Base-by-base conservation (phyloP, 306 rosid genomes). In the Rosa chinensis region DNA sequence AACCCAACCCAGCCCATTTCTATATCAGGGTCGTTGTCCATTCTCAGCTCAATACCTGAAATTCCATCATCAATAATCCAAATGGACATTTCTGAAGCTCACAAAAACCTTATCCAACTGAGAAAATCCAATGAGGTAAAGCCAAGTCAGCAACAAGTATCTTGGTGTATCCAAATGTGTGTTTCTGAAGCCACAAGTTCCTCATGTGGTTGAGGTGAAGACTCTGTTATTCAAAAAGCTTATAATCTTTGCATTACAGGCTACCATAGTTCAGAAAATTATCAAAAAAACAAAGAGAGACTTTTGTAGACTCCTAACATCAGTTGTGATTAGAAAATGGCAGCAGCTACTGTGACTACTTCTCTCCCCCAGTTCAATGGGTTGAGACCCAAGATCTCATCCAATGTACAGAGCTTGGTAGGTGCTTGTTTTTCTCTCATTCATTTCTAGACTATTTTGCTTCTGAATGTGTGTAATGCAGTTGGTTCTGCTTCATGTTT, bases 311-410 rank as follows among this genome's bases (percentile, higher is more conserved):
- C 10, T 32, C 39, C 59, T 20, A 18, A n/a, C 52, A 49, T 63
- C 76, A 44, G 12, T 50, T 56, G 28, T 20, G 6, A 64, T 59
- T 7, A 17, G 32, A 10, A 76, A 85, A 95, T 95, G 99, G 97
- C 99, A 74, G 72, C 91, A 66, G 74, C 91, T 32, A 77, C 96
- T 2, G 81, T 89, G 79, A 88, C 87, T 75, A 86, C 92, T 49
- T 85, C 93, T 63, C 81, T 95, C 80, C 97, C 98, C 39, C 99
- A 93, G 21, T 91, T 91, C 89, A 88, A 2, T 86, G 97, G 98
- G 42, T 89, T 95, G 43, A 88, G 87, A 82, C 78, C 99, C 84
- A 76, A 84, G 52, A 35, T 87, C 79, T 82, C 91, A 16, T 43
- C 94, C 68, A 90, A 97, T 25, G 87, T 81, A 25, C 86, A 83